These are phyloP conservation scores for Coprinopsis cinerea DNA, from an alignment of 768 basidiomycete genomes.

Conservation along the genomic window DNA sequence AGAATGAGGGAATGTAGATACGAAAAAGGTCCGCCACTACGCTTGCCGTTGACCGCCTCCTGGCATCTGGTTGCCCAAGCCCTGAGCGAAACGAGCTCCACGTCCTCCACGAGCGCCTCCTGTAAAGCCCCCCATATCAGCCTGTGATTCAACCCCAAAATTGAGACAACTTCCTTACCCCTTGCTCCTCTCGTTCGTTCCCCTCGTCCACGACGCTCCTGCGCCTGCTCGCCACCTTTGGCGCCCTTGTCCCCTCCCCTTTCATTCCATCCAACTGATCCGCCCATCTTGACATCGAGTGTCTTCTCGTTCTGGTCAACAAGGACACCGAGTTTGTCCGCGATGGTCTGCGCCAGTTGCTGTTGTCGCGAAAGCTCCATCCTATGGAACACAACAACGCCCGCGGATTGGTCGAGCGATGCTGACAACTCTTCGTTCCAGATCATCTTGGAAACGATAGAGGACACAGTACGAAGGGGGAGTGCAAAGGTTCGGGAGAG, in stretches of 20 bases:
- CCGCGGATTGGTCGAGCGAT: constrained; percentile 86
- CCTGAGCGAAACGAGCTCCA: constrained; percentile 78
- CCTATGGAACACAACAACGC: constrained; percentile 90
- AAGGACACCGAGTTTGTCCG: constrained; percentile 81
- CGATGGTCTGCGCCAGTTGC: constrained; percentile 81
- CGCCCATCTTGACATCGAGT: constrained; percentile 79
- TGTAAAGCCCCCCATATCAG: constrained; percentile 18
- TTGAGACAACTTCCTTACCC: constrained; percentile 33
- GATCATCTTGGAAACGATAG: constrained; percentile 96
- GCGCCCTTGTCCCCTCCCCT: constrained; percentile 64
- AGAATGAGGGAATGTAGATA: constrained; percentile 7
- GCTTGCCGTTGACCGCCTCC: constrained; percentile 27
- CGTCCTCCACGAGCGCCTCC: constrained; percentile 63
- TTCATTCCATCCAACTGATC: constrained; percentile 56
- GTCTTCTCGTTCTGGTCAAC: constrained; percentile 92
- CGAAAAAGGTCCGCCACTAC: constrained; percentile 14
- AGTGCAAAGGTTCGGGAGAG: constrained; percentile 87
- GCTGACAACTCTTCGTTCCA: constrained; percentile 95
- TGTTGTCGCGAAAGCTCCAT: constrained; percentile 85
- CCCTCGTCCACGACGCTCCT: constrained; percentile 70
- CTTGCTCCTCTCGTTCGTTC: constrained; percentile 60
- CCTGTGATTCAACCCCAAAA: neutral
- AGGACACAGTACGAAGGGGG: constrained; percentile 73
- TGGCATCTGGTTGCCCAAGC: constrained; percentile 76
- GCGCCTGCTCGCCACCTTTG: constrained; percentile 73